Evolutionary conservation across 2,329 filamentous ascomycete species (phyloP), one percentile per base, ranked within the genome.

Genomic region (Echinosphaeria canescens): DNA sequence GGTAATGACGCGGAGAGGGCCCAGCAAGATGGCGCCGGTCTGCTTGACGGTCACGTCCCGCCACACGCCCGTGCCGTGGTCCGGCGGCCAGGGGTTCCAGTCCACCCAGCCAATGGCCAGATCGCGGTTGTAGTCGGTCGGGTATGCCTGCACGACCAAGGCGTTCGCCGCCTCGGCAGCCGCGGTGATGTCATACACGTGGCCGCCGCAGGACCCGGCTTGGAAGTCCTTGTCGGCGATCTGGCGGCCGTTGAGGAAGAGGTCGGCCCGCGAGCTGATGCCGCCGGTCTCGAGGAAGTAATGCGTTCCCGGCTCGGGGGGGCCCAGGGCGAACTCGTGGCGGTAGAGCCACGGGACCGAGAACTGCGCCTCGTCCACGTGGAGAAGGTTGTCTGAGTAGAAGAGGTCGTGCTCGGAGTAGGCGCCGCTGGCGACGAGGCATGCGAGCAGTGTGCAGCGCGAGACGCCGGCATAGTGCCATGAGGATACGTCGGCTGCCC

Each of bases 21-120:
- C 55, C 27, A 61, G 35, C 3, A 48, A 42, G 2, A 66, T 51
- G 0, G 58, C 39, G 0, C 66, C 65, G 0, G 60, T 68, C 38
- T 62, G 53, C 26, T 55, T 59, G 23, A 73, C 28, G 18, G 55
- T 52, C 2, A 73, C 48, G 23, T 70, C 48, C 5, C 68, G 51
- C 68, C 68, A 74, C 7, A 74, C 48, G 0, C 67, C 67, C 0
- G 64, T 69, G 3, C 66, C 66, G 25, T 71, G 70, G 38, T 73
- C 67, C 0, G 62, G 54, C 0, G 66, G 62, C 28, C 59, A 58
- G 0, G 63, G 63, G 29, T 70, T 70, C 65, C 66, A 71, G 35
- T 71, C 65, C 1, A 65, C 56, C 29, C 67, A 72, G 0, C 62
- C 62, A 8, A 68, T 43, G 0, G 58, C 64, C 27, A 73, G 56